Percentiles rank a stretch among this genome's conserved stretches.
These are phyloP conservation scores for Agarophyton chilense DNA, from an alignment of 23 red algal genomes.

Conservation along the genomic window DNA sequence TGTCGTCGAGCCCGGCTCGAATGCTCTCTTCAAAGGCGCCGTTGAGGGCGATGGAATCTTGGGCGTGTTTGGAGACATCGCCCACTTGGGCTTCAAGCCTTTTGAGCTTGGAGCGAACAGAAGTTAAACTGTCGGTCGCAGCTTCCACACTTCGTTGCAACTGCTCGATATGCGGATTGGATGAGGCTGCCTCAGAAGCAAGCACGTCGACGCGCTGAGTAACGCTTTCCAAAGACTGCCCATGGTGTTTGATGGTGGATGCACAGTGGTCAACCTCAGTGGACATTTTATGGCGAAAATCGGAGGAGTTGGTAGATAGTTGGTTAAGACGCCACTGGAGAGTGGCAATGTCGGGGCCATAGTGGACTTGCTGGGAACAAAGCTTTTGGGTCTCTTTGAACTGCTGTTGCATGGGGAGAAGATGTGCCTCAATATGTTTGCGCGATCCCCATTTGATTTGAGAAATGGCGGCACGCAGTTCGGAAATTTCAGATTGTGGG, in stretches of 20 bases:
- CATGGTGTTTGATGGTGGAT: neutral
- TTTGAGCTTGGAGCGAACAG: conserved; percentile 40
- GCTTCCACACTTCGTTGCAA: conserved; percentile 20
- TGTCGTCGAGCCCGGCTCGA: conserved; percentile 6
- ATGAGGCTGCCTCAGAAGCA: neutral
- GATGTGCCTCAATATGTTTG: neutral
- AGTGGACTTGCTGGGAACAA: too few species aligned
- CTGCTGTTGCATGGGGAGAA: neutral
- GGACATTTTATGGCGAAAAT: neutral
- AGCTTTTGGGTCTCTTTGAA: too few species aligned
- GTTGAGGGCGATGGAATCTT: conserved; percentile 34
- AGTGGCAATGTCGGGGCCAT: neutral
- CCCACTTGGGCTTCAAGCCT: conserved; percentile 36
- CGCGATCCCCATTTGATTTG: too few species aligned
- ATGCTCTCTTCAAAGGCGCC: conserved; percentile 46
- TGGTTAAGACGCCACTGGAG: neutral
- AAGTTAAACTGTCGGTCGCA: conserved; percentile 20
- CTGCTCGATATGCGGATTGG: conserved; percentile 22
- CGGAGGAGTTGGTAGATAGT: neutral
- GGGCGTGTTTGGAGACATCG: conserved; percentile 26
- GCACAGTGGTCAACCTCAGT: conserved; percentile 25
- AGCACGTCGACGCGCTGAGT: neutral
- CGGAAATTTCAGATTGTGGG: conserved; percentile 1
- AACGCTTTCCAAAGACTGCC: neutral
- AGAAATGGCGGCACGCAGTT: too few species aligned